Percentiles rank a stretch among this genome's conserved stretches.
phyloP scores from a whole-genome alignment of 2,329 filamentous ascomycete genomes.

The Elsinoe fawcettii region DNA sequence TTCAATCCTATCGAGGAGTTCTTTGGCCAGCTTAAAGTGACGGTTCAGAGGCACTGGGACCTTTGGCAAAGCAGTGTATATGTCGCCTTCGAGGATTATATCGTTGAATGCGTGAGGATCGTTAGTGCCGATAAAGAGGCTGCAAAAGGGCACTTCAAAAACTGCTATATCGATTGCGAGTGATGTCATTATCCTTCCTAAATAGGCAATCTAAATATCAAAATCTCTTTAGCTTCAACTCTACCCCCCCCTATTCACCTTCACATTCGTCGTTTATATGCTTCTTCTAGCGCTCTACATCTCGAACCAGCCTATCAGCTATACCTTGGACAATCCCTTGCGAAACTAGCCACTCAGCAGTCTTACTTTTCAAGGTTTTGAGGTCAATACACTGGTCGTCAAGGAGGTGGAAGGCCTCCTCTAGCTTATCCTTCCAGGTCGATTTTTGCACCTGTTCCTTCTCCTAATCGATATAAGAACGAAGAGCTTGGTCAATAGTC shows the following conservation, averaged over 20 bases:
- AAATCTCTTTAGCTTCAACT: neutral
- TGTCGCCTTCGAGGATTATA: neutral
- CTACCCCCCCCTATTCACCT: neutral
- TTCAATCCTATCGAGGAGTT: conserved; percentile 20
- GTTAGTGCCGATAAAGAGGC: neutral
- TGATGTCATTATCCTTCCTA: too few relatives aligned
- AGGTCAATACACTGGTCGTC: conserved; percentile 2
- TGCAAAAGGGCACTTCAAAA: neutral
- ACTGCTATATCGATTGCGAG: neutral
- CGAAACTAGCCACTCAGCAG: neutral
- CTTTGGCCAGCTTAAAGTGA: too few relatives aligned
- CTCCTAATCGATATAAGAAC: too few relatives aligned
- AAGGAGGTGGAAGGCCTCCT: neutral
- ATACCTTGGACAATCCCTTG: too few relatives aligned
- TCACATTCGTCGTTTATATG: too few relatives aligned
- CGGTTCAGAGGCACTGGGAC: too few relatives aligned
- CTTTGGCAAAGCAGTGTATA: too few relatives aligned
- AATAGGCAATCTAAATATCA: neutral
- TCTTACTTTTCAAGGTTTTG: neutral
- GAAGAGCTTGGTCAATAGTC: too few relatives aligned
- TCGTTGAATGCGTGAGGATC: neutral
- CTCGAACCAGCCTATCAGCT: too few relatives aligned
- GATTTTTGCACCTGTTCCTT: too few relatives aligned
- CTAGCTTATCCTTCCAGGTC: too few relatives aligned
- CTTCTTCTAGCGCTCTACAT: too few relatives aligned